Conservation (phyloP, 495 filamentous ascomycete species). For the Penicillium egyptiacum region DNA sequence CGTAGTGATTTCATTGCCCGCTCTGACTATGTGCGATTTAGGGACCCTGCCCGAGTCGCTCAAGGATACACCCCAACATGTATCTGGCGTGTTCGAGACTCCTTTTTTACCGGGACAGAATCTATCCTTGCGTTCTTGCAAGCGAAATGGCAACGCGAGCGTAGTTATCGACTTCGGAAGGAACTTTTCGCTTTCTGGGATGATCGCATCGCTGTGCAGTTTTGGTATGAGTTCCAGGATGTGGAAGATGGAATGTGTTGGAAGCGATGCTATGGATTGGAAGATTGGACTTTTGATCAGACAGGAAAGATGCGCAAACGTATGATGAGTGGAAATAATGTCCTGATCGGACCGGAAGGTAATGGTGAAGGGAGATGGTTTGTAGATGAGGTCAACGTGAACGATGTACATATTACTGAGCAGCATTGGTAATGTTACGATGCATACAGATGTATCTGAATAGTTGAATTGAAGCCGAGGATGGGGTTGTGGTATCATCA, state of each 20-base stretch:
- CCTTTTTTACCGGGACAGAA: conserved; percentile 68
- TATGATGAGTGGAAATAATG: conserved; percentile 90
- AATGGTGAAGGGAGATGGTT: conserved; percentile 57
- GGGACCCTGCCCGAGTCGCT: conserved; percentile 63
- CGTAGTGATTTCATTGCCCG: conserved; percentile 15
- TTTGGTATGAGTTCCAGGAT: conserved; percentile 91
- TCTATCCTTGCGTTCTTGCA: conserved; percentile 71
- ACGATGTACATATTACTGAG: conserved; percentile 68
- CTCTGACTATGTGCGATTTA: conserved; percentile 33
- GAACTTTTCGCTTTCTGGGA: conserved; percentile 71
- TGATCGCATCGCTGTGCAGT: conserved; percentile 74
- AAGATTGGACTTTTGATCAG: conserved; percentile 86
- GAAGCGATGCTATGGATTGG: conserved; percentile 88
- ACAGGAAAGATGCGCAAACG: conserved; percentile 81
- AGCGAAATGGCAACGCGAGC: conserved; percentile 75
- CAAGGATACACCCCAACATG: conserved; percentile 72
- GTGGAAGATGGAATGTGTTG: conserved; percentile 64
- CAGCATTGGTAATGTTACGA: conserved; percentile 64
- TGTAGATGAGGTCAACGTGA: conserved; percentile 68
- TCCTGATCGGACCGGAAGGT: conserved; percentile 57
- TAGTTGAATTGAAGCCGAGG: neutral
- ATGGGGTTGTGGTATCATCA: neutral
- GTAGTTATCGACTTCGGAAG: conserved; percentile 76
- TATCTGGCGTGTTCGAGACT: conserved; percentile 79
- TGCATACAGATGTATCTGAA: neutral